These are phyloP conservation scores for Saprolegnia diclina DNA, from an alignment of 352 stramenopile genomes.

Conservation along the genomic window DNA sequence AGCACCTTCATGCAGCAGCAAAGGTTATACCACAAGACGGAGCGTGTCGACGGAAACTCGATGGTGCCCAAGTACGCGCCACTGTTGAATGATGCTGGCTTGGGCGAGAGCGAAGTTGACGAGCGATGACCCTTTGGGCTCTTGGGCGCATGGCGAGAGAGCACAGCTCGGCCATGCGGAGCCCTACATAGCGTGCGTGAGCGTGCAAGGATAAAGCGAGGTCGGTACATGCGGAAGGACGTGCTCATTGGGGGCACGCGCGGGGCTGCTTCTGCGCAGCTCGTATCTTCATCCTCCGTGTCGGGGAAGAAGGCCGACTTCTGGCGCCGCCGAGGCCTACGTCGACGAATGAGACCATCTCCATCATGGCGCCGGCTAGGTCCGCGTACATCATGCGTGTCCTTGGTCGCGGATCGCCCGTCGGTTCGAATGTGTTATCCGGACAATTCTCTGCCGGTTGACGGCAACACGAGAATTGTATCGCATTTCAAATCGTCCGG, in stretches of 20 bases:
- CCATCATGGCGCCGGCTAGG: background rate
- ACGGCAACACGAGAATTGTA: background rate
- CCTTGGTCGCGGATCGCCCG: background rate
- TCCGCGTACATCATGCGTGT: background rate
- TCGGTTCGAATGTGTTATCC: background rate
- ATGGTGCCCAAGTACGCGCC: slow-evolving; percentile 12
- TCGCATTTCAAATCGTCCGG: background rate
- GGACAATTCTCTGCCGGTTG: background rate
- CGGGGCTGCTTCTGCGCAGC: background rate
- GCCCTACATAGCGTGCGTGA: background rate
- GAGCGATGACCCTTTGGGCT: background rate
- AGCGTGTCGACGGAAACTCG: slow-evolving; percentile 14
- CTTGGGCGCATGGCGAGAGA: background rate
- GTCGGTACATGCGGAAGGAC: background rate
- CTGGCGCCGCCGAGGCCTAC: background rate
- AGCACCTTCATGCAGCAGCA: background rate
- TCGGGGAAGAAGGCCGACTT: slow-evolving; percentile 13
- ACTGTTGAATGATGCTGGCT: background rate
- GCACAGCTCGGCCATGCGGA: background rate
- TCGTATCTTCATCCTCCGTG: slow-evolving; percentile 1
- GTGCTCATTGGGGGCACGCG: background rate
- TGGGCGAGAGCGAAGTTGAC: background rate
- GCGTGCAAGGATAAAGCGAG: no score
- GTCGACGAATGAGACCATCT: background rate
- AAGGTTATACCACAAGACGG: slow-evolving; percentile 15